A percentile compares a stretch with the other conserved stretches of the same genome.
phyloP scores from a whole-genome alignment of 2,329 filamentous ascomycete species.

The Sordariomycetes sp. region DNA sequence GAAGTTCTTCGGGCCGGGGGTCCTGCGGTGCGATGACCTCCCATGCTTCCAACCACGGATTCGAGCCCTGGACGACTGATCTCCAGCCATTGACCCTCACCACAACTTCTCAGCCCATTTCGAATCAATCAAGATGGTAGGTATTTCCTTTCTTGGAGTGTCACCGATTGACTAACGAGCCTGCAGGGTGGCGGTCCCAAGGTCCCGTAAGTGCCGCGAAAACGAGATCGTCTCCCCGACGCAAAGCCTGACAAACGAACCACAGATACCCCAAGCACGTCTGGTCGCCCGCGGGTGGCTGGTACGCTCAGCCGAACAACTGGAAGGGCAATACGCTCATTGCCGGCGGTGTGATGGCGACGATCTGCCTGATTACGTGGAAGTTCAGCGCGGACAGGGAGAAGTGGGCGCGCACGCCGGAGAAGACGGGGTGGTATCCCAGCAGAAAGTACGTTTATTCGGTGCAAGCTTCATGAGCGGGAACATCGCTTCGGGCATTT shows the following conservation, averaged over 20 bases:
- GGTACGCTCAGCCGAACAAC: slow-evolving; percentile 91
- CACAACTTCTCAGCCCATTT: too few relatives aligned
- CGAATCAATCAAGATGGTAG: slow-evolving; percentile 2
- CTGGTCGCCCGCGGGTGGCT: slow-evolving; percentile 97
- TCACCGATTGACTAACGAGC: neutral
- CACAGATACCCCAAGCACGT: slow-evolving; percentile 93
- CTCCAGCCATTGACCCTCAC: too few relatives aligned
- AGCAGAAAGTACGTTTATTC: slow-evolving; percentile 65
- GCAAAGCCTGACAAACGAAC: slow-evolving; percentile 8
- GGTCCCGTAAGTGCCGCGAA: slow-evolving; percentile 38
- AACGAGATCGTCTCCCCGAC: slow-evolving; percentile 7
- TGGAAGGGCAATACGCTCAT: slow-evolving; percentile 89
- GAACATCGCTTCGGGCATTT: slow-evolving; percentile 2
- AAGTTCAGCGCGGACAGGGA: slow-evolving; percentile 68
- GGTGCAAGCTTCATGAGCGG: neutral
- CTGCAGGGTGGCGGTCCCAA: slow-evolving; percentile 67
- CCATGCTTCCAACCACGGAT: too few relatives aligned
- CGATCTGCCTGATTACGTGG: slow-evolving; percentile 60
- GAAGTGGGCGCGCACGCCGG: slow-evolving; percentile 64
- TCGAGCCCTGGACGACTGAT: too few relatives aligned
- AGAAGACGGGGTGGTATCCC: slow-evolving; percentile 69
- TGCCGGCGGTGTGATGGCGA: slow-evolving; percentile 58
- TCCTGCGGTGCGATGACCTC: too few relatives aligned
- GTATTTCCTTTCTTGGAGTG: neutral
- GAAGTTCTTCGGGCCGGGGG: neutral